These are phyloP conservation scores for Phalaenopsis hybrid DNA, from an alignment of 116 monocot genomes.

Conservation along the genomic window DNA sequence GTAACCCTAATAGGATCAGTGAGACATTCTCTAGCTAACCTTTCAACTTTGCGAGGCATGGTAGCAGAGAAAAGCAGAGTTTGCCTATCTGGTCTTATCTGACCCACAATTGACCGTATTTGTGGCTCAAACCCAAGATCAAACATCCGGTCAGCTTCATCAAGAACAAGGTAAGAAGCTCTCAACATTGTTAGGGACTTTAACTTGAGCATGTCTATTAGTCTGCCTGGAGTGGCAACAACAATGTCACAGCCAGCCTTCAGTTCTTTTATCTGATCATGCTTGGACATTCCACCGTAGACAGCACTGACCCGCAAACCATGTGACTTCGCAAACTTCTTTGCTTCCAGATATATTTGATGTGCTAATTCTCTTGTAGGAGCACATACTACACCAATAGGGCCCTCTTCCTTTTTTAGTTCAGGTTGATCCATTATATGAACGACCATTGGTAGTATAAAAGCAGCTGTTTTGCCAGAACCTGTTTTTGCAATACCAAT, in stretches of 20 bases:
- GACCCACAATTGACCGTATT: slow-evolving; percentile 91
- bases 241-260: slow-evolving; percentile 96
- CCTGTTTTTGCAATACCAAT: slow-evolving; percentile 99
- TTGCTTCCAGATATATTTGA: slow-evolving; percentile 95
- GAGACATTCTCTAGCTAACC: slow-evolving; percentile 83
- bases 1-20: slow-evolving; percentile 88
- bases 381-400: slow-evolving; percentile 95
- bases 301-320: slow-evolving; percentile 83
- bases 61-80: slow-evolving; percentile 97
- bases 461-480: slow-evolving; percentile 98
- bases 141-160: slow-evolving; percentile 99
- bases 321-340: slow-evolving; percentile 90
- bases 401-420: slow-evolving; percentile 89
- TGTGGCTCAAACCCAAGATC: slow-evolving; percentile 99
- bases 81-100: slow-evolving; percentile 92
- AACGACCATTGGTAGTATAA: slow-evolving; percentile 96
- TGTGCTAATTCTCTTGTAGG: slow-evolving; percentile 99
- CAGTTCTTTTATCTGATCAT: slow-evolving; percentile 97
- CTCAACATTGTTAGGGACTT: slow-evolving; percentile 84
- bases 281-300: slow-evolving; percentile 98
- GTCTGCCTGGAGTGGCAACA: slow-evolving; percentile 94
- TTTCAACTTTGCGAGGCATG: slow-evolving; percentile 90
- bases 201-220: slow-evolving; percentile 97
- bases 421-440: slow-evolving; percentile 99
- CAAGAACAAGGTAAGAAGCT: slow-evolving; percentile 91